A percentile compares a stretch with the other conserved stretches of the same genome.
These are phyloP conservation scores for Candida manassasensis DNA, from an alignment of 805 yeast species.

Conservation along the genomic window DNA sequence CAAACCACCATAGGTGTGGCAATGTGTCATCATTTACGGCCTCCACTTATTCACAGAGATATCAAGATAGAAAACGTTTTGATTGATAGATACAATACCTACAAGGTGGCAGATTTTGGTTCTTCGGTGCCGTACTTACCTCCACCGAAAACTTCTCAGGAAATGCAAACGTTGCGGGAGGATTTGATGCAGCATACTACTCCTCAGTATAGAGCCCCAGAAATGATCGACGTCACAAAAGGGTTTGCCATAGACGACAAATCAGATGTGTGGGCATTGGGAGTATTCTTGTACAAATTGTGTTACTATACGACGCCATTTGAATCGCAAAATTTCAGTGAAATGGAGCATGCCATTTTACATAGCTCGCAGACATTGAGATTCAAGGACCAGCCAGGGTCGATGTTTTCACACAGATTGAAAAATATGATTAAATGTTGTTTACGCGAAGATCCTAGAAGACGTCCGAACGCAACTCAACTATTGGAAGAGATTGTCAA, in stretches of 20 bases:
- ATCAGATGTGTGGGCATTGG: constrained; percentile 83
- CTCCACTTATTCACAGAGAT: constrained; percentile 74
- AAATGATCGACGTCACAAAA: constrained; percentile 69
- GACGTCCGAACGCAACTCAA: constrained; percentile 72
- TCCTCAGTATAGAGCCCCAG: constrained; percentile 82
- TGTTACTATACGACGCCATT: constrained; percentile 84
- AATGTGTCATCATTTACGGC: constrained; percentile 67
- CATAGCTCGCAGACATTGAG: constrained; percentile 47
- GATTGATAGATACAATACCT: constrained; percentile 52
- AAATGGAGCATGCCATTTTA: constrained; percentile 56
- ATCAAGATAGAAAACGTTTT: constrained; percentile 79
- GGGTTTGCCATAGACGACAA: constrained; percentile 76
- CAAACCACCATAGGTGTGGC: constrained; percentile 72
- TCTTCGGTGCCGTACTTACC: constrained; percentile 64
- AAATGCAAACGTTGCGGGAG: constrained; percentile 53
- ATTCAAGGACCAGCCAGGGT: constrained; percentile 43
- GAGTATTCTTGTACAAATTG: constrained; percentile 69
- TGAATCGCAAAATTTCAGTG: constrained; percentile 43
- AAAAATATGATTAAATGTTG: constrained; percentile 60
- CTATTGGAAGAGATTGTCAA: constrained; percentile 62
- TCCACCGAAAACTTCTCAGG: constrained; percentile 60
- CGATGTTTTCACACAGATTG: constrained; percentile 52
- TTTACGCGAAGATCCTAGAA: constrained; percentile 60
- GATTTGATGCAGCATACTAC: constrained; percentile 78
- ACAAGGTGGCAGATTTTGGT: constrained; percentile 79